Evolutionary conservation across 352 stramenopile genomes (phyloP).

Genomic region (Phytopythium delawarense): DNA sequence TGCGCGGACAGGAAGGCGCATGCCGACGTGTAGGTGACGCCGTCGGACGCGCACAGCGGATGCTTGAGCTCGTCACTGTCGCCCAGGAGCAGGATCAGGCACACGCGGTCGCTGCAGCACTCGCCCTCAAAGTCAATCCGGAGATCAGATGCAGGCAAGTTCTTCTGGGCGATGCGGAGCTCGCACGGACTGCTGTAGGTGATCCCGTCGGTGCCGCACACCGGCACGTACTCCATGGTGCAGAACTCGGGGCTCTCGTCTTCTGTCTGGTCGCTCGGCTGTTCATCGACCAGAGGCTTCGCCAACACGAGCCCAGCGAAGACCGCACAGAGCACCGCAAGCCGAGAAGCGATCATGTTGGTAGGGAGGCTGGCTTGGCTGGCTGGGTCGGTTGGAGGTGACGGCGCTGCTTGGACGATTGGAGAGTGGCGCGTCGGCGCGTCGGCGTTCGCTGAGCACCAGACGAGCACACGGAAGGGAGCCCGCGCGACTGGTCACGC

Average conservation of each 20-base stretch:
- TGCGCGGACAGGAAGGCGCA: constrained; percentile 6
- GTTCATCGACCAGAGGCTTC: background rate
- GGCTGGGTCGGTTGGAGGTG: background rate
- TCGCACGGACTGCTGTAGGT: constrained; percentile 21
- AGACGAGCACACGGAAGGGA: background rate
- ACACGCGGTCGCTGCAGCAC: constrained; percentile 9
- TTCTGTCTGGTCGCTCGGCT: background rate
- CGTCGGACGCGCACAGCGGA: constrained; percentile 1
- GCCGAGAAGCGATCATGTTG: background rate
- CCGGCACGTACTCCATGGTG: constrained; percentile 6
- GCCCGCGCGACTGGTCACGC: background rate
- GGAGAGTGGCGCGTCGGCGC: background rate
- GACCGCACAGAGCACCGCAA: background rate
- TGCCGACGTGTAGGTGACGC: constrained; percentile 10
- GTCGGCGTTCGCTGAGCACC: background rate
- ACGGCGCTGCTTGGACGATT: background rate
- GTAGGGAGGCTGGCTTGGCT: background rate
- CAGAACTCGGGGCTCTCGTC: constrained; percentile 6
- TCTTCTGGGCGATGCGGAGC: constrained; percentile 22
- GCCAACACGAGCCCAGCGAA: background rate
- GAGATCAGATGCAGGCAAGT: constrained; percentile 16
- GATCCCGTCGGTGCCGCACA: constrained; percentile 16
- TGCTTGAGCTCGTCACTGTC: background rate
- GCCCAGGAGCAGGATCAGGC: background rate
- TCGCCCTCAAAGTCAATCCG: constrained; percentile 22